Evolutionary conservation across 305 asterid genomes (phyloP).

Genomic region (Rubia balearica): DNA sequence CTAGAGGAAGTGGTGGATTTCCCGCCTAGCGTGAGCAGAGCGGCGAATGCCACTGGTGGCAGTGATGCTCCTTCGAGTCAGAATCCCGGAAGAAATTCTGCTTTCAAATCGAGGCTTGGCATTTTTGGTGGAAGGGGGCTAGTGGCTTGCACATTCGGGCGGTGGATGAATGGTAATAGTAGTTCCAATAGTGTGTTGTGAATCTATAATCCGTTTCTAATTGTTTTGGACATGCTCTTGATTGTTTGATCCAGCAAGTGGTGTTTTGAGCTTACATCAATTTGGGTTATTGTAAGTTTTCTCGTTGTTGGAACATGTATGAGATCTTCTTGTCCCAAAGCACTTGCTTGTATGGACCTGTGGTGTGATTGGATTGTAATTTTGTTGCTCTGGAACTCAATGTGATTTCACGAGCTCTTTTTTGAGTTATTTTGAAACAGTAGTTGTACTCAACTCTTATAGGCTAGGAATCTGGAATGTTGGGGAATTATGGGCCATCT

Average conservation of each 20-base stretch:
- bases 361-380: not conserved
- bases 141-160: constrained; percentile 65
- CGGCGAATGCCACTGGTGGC: constrained; percentile 10
- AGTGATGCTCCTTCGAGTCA: constrained; percentile 41
- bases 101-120: constrained; percentile 47
- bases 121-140: constrained; percentile 57
- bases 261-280: constrained; percentile 7
- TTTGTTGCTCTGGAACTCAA: not conserved
- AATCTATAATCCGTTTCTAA: constrained; percentile 19
- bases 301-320: constrained; percentile 4
- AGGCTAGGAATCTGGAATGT: no score
- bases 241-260: constrained; percentile 9
- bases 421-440: not conserved
- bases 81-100: constrained; percentile 34
- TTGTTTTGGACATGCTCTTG: constrained; percentile 16
- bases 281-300: not conserved
- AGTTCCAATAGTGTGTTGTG: constrained; percentile 35
- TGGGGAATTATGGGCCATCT: no score
- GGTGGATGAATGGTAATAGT: constrained; percentile 52
- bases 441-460: not conserved
- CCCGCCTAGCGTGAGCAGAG: constrained; percentile 30
- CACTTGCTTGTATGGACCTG: constrained; percentile 11
- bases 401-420: not conserved
- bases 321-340: not conserved
- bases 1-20: constrained; percentile 46